These are phyloP conservation scores for Fusarium phyllophilum DNA, from an alignment of 2,329 filamentous ascomycete species.

Conservation along the genomic window DNA sequence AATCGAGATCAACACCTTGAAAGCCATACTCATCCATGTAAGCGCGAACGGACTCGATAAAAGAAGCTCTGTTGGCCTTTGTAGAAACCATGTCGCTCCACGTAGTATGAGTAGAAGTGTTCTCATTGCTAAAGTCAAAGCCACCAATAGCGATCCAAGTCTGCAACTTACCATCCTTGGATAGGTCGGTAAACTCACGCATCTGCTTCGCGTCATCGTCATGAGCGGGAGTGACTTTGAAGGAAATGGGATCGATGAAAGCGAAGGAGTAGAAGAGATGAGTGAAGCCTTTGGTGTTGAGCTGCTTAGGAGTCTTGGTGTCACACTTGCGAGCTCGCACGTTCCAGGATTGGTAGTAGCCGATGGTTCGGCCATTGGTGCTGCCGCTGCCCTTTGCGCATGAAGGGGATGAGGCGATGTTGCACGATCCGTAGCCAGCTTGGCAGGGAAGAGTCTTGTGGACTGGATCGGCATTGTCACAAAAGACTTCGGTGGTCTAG, in stretches of 20 bases:
- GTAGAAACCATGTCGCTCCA: conserved; percentile 46
- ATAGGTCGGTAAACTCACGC: conserved; percentile 15
- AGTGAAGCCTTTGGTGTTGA: conserved; percentile 6
- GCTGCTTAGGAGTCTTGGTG: conserved; percentile 27
- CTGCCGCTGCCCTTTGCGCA: conserved; percentile 4
- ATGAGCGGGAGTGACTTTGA: neutral
- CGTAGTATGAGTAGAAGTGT: conserved; percentile 33
- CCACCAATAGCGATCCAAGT: conserved; percentile 56
- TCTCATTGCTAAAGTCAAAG: conserved; percentile 52
- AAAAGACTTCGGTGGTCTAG: neutral
- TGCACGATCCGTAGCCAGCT: conserved; percentile 4
- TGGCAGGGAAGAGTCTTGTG: conserved; percentile 5
- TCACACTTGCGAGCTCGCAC: conserved; percentile 8
- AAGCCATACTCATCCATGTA: conserved; percentile 39
- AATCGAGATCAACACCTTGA: conserved; percentile 57
- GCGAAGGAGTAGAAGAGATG: conserved; percentile 31
- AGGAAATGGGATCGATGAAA: conserved; percentile 19
- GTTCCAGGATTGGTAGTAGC: conserved; percentile 28
- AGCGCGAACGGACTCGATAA: conserved; percentile 49
- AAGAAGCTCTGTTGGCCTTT: conserved; percentile 44
- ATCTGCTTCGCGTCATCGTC: conserved; percentile 11
- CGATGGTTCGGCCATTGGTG: conserved; percentile 10
- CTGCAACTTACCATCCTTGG: conserved; percentile 39
- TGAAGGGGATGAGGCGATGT: neutral
- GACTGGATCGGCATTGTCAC: neutral